phyloP scores from a whole-genome alignment of 352 stramenopile genomes.

The Plasmopara viticola region DNA sequence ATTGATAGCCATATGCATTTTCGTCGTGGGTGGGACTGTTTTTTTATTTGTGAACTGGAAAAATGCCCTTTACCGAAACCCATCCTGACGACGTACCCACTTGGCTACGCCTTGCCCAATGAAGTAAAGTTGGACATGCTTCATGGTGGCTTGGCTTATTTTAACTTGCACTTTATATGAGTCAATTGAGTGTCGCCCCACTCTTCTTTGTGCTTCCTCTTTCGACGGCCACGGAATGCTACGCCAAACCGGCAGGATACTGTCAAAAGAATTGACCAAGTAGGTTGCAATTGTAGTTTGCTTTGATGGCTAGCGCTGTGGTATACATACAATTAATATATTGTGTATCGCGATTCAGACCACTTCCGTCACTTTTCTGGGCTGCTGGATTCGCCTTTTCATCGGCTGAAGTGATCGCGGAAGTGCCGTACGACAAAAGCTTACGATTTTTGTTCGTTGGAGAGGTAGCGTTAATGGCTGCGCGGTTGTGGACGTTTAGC shows the following conservation, averaged over 20 bases:
- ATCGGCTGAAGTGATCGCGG: conserved; percentile 32
- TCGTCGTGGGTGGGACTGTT: conserved; percentile 82
- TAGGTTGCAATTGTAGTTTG: conserved; percentile 15
- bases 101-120: conserved; percentile 84
- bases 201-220: conserved; percentile 48
- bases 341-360: too few relatives aligned
- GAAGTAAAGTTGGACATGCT: conserved; percentile 26
- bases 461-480: conserved; percentile 90
- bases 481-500: conserved; percentile 83
- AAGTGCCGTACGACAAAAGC: conserved; percentile 83
- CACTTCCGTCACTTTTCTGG: conserved; percentile 58
- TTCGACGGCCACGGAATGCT: conserved; percentile 53
- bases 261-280: conserved; percentile 26
- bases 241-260: conserved; percentile 52
- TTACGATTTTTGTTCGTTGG: conserved; percentile 92
- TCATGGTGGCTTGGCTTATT: neutral
- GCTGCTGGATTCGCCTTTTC: conserved; percentile 74
- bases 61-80: conserved; percentile 43
- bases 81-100: conserved; percentile 91
- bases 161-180: conserved; percentile 25
- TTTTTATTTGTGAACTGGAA: conserved; percentile 74
- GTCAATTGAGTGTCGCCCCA: conserved; percentile 42
- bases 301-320: neutral
- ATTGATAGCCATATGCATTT: conserved; percentile 95
- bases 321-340: conserved; percentile 7